phyloP scores from a whole-genome alignment of 768 basidiomycete genomes.

The Mycena albidolilacea region DNA sequence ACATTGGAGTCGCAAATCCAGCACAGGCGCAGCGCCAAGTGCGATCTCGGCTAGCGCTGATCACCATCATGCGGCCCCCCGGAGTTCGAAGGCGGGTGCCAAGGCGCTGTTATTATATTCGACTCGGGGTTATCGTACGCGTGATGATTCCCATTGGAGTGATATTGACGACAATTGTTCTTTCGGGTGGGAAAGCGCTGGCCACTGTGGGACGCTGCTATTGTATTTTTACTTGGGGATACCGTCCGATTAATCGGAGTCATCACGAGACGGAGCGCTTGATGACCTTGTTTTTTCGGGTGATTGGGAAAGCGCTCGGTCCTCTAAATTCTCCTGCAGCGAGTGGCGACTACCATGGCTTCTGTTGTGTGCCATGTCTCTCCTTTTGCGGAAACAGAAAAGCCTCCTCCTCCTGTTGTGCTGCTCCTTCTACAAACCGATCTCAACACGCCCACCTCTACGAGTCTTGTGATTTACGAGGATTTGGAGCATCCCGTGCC shows the following conservation, averaged over 20 bases:
- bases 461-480: conserved; percentile 31
- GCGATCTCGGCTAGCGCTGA: no score
- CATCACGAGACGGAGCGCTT: background rate
- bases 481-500: conserved; percentile 19
- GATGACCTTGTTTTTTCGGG: background rate
- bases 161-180: conserved; percentile 5
- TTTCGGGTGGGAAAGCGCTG: background rate
- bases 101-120: conserved; percentile 7
- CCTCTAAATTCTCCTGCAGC: conserved; percentile 16
- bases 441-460: conserved; percentile 20
- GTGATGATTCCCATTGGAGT: conserved; percentile 2
- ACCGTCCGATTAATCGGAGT: background rate
- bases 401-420: conserved; percentile 31
- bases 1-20: background rate
- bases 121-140: conserved; percentile 13
- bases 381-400: conserved; percentile 32
- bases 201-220: no score
- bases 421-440: conserved; percentile 31
- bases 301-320: no score
- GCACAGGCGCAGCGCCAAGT: no score
- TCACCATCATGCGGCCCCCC: background rate
- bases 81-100: background rate
- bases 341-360: conserved; percentile 27
- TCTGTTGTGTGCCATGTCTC: conserved; percentile 9
- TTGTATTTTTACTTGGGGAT: conserved; percentile 11